A percentile compares a stretch with the other conserved stretches of the same genome.
phyloP scores from a whole-genome alignment of 2,329 filamentous ascomycete genomes.

The Fusarium camptoceras region DNA sequence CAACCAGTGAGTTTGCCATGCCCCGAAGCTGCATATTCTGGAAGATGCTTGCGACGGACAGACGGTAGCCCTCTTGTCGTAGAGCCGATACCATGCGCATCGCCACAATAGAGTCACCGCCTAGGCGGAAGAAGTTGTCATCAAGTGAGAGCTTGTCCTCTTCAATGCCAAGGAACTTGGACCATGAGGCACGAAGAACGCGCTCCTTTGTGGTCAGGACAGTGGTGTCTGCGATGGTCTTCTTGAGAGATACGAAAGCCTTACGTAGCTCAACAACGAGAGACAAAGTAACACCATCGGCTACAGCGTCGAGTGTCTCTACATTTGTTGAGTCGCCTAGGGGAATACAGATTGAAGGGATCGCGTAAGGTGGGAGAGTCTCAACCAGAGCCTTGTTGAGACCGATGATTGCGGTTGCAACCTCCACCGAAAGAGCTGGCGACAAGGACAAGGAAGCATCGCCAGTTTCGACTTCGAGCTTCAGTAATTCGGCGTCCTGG shows the following conservation, averaged over 20 bases:
- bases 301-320: neutral
- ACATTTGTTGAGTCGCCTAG: slow-evolving; percentile 10
- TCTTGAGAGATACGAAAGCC: slow-evolving; percentile 22
- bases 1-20: slow-evolving; percentile 38
- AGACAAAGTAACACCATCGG: slow-evolving; percentile 20
- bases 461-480: slow-evolving; percentile 13
- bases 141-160: slow-evolving; percentile 42
- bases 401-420: slow-evolving; percentile 36
- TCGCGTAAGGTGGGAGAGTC: slow-evolving; percentile 44
- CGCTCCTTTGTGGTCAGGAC: slow-evolving; percentile 39
- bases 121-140: slow-evolving; percentile 48
- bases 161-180: slow-evolving; percentile 37
- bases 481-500: slow-evolving; percentile 7
- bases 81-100: slow-evolving; percentile 47
- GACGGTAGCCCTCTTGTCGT: slow-evolving; percentile 37
- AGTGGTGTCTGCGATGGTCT: slow-evolving; percentile 29
- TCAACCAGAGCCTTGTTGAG: slow-evolving; percentile 45
- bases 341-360: slow-evolving; percentile 42
- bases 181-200: slow-evolving; percentile 35
- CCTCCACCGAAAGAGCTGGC: slow-evolving; percentile 28
- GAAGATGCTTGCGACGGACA: slow-evolving; percentile 47
- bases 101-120: slow-evolving; percentile 44
- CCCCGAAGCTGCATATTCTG: slow-evolving; percentile 45
- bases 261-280: slow-evolving; percentile 36
- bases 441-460: slow-evolving; percentile 25